A percentile compares a stretch with the other conserved stretches of the same genome.
Conservation (phyloP, 106 monocot species). For the Apostasia shenzhenica region DNA sequence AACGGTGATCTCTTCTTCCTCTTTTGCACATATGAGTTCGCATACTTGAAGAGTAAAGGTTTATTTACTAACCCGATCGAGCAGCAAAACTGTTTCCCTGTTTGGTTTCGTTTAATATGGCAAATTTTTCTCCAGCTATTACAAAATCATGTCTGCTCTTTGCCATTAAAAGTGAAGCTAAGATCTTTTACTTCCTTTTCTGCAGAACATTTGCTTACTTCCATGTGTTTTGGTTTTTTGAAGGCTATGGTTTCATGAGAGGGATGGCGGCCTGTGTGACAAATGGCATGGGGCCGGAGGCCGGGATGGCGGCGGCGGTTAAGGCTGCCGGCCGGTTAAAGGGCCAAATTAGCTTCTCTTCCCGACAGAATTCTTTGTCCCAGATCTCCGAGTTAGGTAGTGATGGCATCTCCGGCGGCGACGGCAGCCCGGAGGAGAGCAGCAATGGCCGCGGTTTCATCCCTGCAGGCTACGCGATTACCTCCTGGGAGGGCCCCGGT, state of each 20-base stretch:
- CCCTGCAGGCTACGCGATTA: conserved; percentile 32
- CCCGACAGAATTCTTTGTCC: conserved; percentile 65
- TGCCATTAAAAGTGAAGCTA: neutral
- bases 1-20: conserved; percentile 23
- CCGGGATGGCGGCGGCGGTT: conserved; percentile 12
- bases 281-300: conserved; percentile 14
- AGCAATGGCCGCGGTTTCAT: conserved; percentile 31
- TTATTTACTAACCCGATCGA: neutral
- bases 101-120: conserved; percentile 6
- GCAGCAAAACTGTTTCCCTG: neutral
- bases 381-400: conserved; percentile 66
- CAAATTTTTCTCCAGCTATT: neutral
- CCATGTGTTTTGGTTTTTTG: neutral
- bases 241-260: conserved; percentile 48
- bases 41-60: neutral
- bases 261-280: conserved; percentile 26
- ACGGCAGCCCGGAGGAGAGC: conserved; percentile 10
- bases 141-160: neutral
- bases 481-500: conserved; percentile 61
- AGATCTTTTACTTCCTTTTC: neutral
- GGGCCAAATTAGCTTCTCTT: conserved; percentile 67
- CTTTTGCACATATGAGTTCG: neutral
- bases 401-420: conserved; percentile 43
- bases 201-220: neutral
- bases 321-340: conserved; percentile 19